Evolutionary conservation across 2,329 filamentous ascomycete genomes (phyloP), one percentile per base, ranked within the genome.

Genomic region (Albifimbria verrucaria): DNA sequence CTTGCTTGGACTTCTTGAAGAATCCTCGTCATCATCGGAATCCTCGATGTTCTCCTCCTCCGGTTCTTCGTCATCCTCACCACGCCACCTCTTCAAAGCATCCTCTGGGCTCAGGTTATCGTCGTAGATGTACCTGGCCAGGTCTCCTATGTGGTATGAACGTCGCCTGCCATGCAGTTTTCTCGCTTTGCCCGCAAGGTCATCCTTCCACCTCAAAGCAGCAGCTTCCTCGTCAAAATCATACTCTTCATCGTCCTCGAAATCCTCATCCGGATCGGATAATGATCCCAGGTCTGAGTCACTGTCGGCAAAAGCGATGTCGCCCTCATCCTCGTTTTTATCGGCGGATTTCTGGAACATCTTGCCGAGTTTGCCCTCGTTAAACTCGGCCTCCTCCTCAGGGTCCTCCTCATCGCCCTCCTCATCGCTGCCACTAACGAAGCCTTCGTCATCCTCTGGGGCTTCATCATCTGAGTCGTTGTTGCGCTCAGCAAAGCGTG

Each of bases 241-340:
- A 46, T 71, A 68, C n/a, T 83, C 81, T n/a, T 83, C 79, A 1
- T 75, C 71, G 20, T 75, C 74, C 0, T 77, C 72, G 11, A 74
- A 75, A 4, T 72, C 76, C 1, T 72, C 74, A 3, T 75, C 73
- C 0, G 70, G 71, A 2, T 76, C 75, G 2, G 90, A 96, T 57
- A 97, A 72, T 3, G 93, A 96, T 7, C 94, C 94, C 4, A 99
- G 79, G 67, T 99, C 95, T 0, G 94, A 99, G 69, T 99, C 95
- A 65, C 91, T 96, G 65, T 99, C 94, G 15, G 94, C 94, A 74
- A 97, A 99, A 1, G 86, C 90, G 53, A 97, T 64, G 51, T 96
- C 90, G 25, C 85, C 89, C 22, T 85, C 82, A 11, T 76, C 77
- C 21, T 67, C 78, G 36, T 81, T 75, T 50, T 77, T 75, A 28